These are phyloP conservation scores for Rhazya stricta DNA, from an alignment of 257 asterid genomes.

Conservation along the genomic window DNA sequence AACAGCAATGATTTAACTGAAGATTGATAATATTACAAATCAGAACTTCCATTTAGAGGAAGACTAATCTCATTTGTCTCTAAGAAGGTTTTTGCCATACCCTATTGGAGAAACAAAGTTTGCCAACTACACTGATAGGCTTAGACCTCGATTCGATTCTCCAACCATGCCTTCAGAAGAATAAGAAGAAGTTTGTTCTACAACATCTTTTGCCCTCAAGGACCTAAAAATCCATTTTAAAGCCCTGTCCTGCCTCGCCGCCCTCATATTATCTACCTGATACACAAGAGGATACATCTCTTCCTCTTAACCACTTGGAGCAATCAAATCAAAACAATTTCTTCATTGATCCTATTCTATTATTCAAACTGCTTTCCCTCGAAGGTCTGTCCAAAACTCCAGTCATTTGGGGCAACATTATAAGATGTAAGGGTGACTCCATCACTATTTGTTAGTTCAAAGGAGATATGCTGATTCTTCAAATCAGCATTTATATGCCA, in stretches of 20 bases:
- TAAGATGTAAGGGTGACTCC: slow-evolving; percentile 46
- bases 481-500: slow-evolving; percentile 59
- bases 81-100: neutral
- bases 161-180: neutral
- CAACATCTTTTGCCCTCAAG: neutral
- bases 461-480: slow-evolving; percentile 54
- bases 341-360: slow-evolving; percentile 6
- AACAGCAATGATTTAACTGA: neutral
- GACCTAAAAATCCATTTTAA: slow-evolving; percentile 3
- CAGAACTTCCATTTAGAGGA: neutral
- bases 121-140: neutral
- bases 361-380: slow-evolving; percentile 59
- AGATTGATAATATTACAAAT: neutral
- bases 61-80: neutral
- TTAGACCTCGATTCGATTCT: slow-evolving; percentile 4
- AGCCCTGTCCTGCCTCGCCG: neutral
- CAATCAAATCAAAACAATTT: neutral
- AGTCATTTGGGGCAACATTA: slow-evolving; percentile 44
- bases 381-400: slow-evolving; percentile 59
- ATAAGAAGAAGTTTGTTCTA: slow-evolving; percentile 3
- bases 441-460: slow-evolving; percentile 50
- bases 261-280: slow-evolving; percentile 1
- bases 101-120: neutral
- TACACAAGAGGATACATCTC: neutral
- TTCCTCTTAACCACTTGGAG: neutral